Evolutionary conservation across 1,284 basidiomycete genomes (phyloP), one percentile per base, ranked within the genome.

Genomic region (Papiliotrema nemorosa): DNA sequence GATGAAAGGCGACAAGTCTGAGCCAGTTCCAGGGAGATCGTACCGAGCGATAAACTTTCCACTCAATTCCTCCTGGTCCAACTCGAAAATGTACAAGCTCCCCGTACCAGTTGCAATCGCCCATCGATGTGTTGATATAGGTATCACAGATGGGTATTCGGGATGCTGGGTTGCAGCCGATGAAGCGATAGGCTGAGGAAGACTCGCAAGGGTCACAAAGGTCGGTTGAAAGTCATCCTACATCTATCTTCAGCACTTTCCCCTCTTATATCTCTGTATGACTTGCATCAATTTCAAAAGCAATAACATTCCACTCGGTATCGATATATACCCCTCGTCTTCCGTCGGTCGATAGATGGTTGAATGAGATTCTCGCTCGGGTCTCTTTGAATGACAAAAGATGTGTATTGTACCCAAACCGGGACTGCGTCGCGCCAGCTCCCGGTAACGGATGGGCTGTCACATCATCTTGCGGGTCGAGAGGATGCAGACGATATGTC

Each of bases 281-380:
- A 57, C 66, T 50, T 29, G 63, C 71, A 54, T 79, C 73, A 18
- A 89, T 54, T 44, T 78, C 74, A n/a, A 88, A 77, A 3, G 81
- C 68, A 25, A 88, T 76, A 5, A 90, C 81, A 44, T 77, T 79
- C 57, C 82, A 81, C 9, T 83, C 78, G 27, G 77, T 76, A 63
- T 92, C 89, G 27, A 93, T 74, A 64, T 90, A 94, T 14, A 85
- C 70, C 1, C 58, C 56, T 47, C 79, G 78, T 6, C 77, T 76
- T 22, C 78, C 74, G 6, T 65, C 60, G 0, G 83, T 73, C 10
- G 78, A 72, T 2, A 94, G 79, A 66, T 93, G 91, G 62, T 94
- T 90, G 74, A 90, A 88, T 27, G 83, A 80, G 41, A 93, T 90
- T 37, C 91, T 79, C 55, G 84, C 85, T 64, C 88, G 83, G 33